Conservation (phyloP, 1,284 basidiomycete species). For the Apiotrichum laibachii region DNA sequence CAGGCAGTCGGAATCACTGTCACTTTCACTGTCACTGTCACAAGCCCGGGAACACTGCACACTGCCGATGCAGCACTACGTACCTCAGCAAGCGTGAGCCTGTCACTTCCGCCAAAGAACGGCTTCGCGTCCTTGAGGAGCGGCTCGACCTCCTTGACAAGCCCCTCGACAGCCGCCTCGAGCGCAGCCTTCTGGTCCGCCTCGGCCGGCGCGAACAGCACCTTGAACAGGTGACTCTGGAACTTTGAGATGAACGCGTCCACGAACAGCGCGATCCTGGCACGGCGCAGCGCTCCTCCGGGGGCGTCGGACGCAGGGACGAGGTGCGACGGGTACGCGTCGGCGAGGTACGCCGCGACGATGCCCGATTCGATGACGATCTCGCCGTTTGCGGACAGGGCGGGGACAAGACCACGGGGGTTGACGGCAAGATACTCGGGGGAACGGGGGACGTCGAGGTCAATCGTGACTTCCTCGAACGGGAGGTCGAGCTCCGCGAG, state of each 20-base stretch:
- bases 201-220: not conserved
- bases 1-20: no score
- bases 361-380: constrained; percentile 13
- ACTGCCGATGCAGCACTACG: not conserved
- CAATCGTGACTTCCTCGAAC: constrained; percentile 11
- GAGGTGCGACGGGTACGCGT: constrained; percentile 14
- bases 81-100: constrained; percentile 16
- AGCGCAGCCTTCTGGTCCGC: not conserved
- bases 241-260: constrained; percentile 12
- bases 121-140: constrained; percentile 8
- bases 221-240: constrained; percentile 7
- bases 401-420: constrained; percentile 16
- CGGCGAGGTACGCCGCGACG: constrained; percentile 13
- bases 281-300: constrained; percentile 13
- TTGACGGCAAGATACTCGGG: constrained; percentile 14
- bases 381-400: constrained; percentile 10
- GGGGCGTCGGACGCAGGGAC: constrained; percentile 3
- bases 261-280: constrained; percentile 11
- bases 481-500: constrained; percentile 10
- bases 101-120: constrained; percentile 14
- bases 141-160: constrained; percentile 17
- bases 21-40: no score
- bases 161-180: not conserved
- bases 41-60: no score
- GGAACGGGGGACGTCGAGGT: constrained; percentile 17